Conservation (phyloP, 805 yeast species). For the Yarrowia sp. region DNA sequence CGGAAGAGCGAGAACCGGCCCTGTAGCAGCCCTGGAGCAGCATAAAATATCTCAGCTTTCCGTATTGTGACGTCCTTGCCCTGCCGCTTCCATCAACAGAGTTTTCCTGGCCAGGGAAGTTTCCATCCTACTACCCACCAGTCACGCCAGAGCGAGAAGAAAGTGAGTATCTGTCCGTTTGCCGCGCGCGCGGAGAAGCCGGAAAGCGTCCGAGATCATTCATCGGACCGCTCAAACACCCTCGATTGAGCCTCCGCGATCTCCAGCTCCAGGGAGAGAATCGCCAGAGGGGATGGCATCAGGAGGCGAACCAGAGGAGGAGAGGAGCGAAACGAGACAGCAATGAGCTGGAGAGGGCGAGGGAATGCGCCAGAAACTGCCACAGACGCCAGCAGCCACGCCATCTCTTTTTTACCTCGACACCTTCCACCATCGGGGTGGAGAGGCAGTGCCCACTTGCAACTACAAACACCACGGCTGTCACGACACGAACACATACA, state of each 20-base stretch:
- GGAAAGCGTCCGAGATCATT: not conserved
- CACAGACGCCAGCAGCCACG: not conserved
- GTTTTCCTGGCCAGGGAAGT: slow-evolving; percentile 21
- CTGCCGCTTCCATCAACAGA: slow-evolving; percentile 21
- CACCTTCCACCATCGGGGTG: not conserved
- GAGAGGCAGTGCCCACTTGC: slow-evolving; percentile 2
- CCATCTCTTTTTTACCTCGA: not conserved
- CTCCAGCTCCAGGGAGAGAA: not conserved
- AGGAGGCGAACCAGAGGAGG: not conserved
- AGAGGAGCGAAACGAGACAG: not conserved
- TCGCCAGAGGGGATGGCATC: slow-evolving; percentile 4
- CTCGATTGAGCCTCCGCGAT: slow-evolving; percentile 6
- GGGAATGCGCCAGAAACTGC: too few species aligned
- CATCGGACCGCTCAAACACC: not conserved
- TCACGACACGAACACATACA: too few species aligned
- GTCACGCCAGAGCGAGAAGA: slow-evolving; percentile 24
- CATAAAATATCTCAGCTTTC: slow-evolving; percentile 21
- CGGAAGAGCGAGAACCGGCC: not conserved
- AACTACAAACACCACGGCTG: not conserved
- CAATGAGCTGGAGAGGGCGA: not conserved
- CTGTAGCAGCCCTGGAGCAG: not conserved
- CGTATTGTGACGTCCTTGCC: slow-evolving; percentile 15
- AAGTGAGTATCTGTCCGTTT: slow-evolving; percentile 15
- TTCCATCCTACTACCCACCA: slow-evolving; percentile 24
- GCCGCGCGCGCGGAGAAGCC: not conserved